Evolutionary conservation across 805 yeast genomes (phyloP), one percentile per base, ranked within the genome.

Genomic region (Jamesozyma piceae): DNA sequence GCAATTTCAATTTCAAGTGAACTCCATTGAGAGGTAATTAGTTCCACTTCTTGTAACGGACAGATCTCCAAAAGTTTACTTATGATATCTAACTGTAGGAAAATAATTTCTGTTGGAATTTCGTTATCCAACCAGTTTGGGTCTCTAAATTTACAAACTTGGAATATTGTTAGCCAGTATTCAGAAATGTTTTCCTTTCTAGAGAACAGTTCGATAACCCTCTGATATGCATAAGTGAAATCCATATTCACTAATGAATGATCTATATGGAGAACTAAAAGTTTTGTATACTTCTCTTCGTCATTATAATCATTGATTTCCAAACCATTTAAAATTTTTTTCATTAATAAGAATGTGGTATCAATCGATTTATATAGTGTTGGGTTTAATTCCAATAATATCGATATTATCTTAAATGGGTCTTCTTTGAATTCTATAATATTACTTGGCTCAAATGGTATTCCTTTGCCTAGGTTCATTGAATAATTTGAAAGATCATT

Each of bases 141-240:
- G 17, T 75, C 68, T 27, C 62, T 53, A 58, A 58, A 73, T 59
- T 82, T 81, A 3, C 84, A 83, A 3, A 82, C 78, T 51, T 85
- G 95, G 52, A 79, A 81, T 47, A 82, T 76, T 1, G 84, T 76
- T 21, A 78, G 68, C 95, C 95, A 87, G 38, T 68, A 62, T 15
- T 64, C 64, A 8, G 32, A 13, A 21, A 37, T 27, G 19, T 35
- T 18, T 17, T 49, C 43, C 24, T 47, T 27, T 21, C 66, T 63
- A 6, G n/a, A 4, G 9, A 75, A 52, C 32, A 75, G 56, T 18
- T 60, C 65, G n/a, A 51, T 50, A 1, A 74, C 56, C 35, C 67
- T 63, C 3, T 62, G 60, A 47, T 68, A 71, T 0, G 94, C 88
- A 48, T 67, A 76, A 1, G 59, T 57, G 50, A 84, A 83, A 57